Base-by-base conservation (phyloP, 2,329 filamentous ascomycete species). In the Beauveria sp. region DNA sequence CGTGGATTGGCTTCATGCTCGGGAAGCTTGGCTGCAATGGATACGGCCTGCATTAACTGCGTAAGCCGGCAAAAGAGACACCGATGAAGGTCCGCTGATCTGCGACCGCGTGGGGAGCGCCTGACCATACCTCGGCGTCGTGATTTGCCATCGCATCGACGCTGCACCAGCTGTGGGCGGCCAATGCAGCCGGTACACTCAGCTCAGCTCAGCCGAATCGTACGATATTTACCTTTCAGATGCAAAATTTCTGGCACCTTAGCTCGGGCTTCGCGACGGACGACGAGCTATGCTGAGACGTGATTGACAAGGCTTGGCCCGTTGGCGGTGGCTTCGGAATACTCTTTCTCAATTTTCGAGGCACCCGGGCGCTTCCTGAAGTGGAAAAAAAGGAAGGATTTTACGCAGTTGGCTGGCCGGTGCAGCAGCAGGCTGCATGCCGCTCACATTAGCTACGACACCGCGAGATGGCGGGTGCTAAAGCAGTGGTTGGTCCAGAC, bases 111-210 rank as follows among this genome's bases (percentile, higher is more conserved):
- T 49, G 28, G 28, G 20, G 43, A 49, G 55, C 43, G 55, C 43
- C 55, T 40, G 30, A 58, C 55, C 14, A 34, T 24, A 24, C 40
- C 12, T 57, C 8, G 43, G 28, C 26, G 28, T 49, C 9, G 28
- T 58, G 55, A 58, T 58, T 58, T 40, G 43, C 43, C n/a, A 16
- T 49, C n/a, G 43, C 55, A 58, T 18, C 55, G 43, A 58, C 2
- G 55, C 55, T 34, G 28, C n/a, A 28, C 1, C 28, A 58, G 24
- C 26, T 58, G 18, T 45, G 40, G 53, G 38, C 24, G 22, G 53
- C 40, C 38, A 55, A 40, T 45, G 9, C 24, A 45, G 53, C 38
- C 18, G 24, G 38, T 28, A 22, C 18, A 46, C 18, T 6, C 12
- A 46, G 53, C 53, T 55, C n/a, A 9, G 28, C 40, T 40, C 20